Evolutionary conservation across 208 protist genomes (phyloP), one percentile per base, ranked within the genome.

Genomic region (Wallacemonas sp.): DNA sequence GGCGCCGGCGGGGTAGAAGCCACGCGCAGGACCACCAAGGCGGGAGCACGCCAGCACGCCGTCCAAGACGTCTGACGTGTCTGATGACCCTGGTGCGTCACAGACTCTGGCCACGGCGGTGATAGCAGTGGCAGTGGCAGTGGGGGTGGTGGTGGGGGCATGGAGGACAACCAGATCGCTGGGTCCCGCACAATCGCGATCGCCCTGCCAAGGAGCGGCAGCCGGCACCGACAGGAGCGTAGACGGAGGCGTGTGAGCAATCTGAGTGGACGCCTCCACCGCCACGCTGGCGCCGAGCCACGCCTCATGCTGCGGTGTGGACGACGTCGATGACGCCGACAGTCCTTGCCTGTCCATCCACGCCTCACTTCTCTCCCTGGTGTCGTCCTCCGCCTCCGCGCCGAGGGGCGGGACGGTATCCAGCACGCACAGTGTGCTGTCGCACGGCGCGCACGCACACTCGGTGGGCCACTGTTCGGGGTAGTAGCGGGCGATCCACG

Each of bases 401-500:
- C n/a, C n/a, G n/a, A n/a, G n/a, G n/a, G n/a, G n/a, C n/a, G n/a
- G n/a, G n/a, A n/a, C n/a, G n/a, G n/a, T n/a, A n/a, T n/a, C n/a
- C n/a, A n/a, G n/a, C n/a, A n/a, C n/a, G n/a, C n/a, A n/a, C n/a
- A 41, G 36, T 41, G 36, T 11, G 31, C 7, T 31, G 10, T 5
- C 2, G 3, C 18, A 33, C 28, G 31, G 20, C 22, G 39, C 22
- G 10, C 23, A 29, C 45, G 28, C 29, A 25, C 45, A 2, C 48
- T 2, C 29, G 38, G 32, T 11, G 14, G 31, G 28, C 45, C 50
- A 23, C 4, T 41, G 11, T 20, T 79, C 70, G 2, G 79, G 84
- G 55, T 78, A 90, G 41, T 83, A 72, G 0, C 59, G 22, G 1
- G 46, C 48, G 1, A 91, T 63, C 44, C 88, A 78, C 33, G 68